These are phyloP conservation scores for Eucalyptus guilfoylei DNA, from an alignment of 345 rosid species.

Conservation along the genomic window DNA sequence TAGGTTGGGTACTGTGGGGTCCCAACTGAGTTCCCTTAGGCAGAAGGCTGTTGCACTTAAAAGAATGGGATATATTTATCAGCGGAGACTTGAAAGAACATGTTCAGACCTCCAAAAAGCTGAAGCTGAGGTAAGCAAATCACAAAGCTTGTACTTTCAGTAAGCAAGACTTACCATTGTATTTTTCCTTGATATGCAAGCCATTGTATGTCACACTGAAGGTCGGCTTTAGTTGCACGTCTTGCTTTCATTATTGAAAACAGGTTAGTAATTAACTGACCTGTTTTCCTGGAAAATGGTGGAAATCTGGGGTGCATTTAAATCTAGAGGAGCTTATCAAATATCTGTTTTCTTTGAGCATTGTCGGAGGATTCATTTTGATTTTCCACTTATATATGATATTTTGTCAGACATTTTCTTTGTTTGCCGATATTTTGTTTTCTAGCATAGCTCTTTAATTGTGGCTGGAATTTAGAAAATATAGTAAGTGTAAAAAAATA, in stretches of 20 bases:
- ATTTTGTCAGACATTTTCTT: background rate
- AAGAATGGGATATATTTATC: slow-evolving; percentile 22
- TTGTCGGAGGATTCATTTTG: background rate
- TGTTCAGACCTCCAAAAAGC: slow-evolving; percentile 71
- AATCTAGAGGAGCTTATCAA: background rate
- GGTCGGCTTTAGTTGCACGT: background rate
- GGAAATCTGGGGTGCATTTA: background rate
- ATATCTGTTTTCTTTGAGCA: background rate
- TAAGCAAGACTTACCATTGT: background rate
- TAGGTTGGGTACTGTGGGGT: slow-evolving; percentile 48
- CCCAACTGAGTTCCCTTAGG: slow-evolving; percentile 26
- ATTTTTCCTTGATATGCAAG: background rate
- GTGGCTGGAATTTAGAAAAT: background rate
- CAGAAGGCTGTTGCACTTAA: slow-evolving; percentile 24
- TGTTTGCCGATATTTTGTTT: background rate
- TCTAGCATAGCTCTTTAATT: background rate
- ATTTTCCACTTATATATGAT: background rate
- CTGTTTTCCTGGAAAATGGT: background rate
- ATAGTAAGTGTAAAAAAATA: background rate
- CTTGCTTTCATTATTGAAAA: background rate
- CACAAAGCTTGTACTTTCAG: background rate
- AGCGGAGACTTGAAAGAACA: slow-evolving; percentile 46
- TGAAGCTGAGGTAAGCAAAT: slow-evolving; percentile 66
- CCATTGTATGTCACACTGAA: background rate
- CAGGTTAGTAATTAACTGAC: background rate